Conservation (phyloP, 768 basidiomycete genomes). For the Suillus weaverae region DNA sequence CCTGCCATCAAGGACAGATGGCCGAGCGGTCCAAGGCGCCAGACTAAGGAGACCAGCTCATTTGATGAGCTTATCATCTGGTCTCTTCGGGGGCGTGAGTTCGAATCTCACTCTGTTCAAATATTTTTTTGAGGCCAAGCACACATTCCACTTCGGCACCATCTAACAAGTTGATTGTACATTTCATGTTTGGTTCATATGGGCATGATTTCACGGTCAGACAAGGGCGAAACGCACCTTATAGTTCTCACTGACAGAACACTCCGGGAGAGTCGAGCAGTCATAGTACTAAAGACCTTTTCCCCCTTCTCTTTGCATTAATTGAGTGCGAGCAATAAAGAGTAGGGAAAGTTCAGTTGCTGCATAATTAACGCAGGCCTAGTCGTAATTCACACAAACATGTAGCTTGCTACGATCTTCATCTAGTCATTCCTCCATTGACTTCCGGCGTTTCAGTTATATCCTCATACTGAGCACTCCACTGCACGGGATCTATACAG, state of each 20-base stretch:
- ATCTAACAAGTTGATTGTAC: not conserved
- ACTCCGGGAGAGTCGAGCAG: not conserved
- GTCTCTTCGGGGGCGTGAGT: constrained; percentile 14
- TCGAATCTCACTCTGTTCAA: constrained; percentile 19
- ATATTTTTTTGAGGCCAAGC: not conserved
- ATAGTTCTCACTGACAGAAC: not conserved
- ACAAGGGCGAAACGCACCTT: not conserved
- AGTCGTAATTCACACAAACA: not conserved
- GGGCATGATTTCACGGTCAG: not conserved
- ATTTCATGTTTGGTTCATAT: not conserved
- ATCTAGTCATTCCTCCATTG: not conserved
- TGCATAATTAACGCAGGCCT: not conserved
- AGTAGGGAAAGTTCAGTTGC: not conserved
- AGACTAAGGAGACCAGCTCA: constrained; percentile 58
- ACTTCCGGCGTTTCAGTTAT: not conserved
- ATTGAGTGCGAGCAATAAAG: too few relatives aligned
- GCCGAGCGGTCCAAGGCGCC: constrained; percentile 90
- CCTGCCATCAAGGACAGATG: constrained; percentile 50
- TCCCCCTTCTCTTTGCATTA: not conserved
- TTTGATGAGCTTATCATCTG: constrained; percentile 4
- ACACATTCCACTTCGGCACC: not conserved
- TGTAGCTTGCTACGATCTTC: not conserved
- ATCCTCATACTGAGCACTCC: not conserved
- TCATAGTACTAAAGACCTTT: not conserved
- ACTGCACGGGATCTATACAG: not conserved